Base-by-base conservation (phyloP, 1,284 basidiomycete genomes). In the Cryptococcus sp. region DNA sequence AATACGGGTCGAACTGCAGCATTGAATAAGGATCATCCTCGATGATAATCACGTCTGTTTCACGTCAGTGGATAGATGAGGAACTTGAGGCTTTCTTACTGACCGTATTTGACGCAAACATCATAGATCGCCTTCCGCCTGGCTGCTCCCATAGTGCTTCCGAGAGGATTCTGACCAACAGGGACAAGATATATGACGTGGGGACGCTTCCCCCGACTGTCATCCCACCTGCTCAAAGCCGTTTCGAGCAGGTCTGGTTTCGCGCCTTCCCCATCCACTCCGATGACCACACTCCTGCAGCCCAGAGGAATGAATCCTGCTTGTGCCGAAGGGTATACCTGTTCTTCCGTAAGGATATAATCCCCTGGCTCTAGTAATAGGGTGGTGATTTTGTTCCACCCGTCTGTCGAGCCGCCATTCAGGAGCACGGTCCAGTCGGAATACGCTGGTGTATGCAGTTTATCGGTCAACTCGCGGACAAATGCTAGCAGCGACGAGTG, bases 1-100 rank as follows among this genome's bases (percentile, higher is more conserved):
- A 50, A 34, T 57, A 66, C 7, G 57, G 50, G 25, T 63, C 61
- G 46, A 67, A 64, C 56, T 71, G 61, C 69, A 90, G 79, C 80
- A 89, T 87, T 70, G 84, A 89, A 75, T 90, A 90, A 16, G 88
- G 89, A 73, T 89, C 88, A 63, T 89, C 87, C 77, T 89, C 87
- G 52, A 85, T 80, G 59, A 87, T 87, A 58, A 88, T 82, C 17
- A 87, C 65, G 61, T 89, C 86, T 63, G 54, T 34, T 8, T 39
- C 40, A n/a, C 16, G 39, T 23, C 19, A 50, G 39, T 20, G 10
- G n/a, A 23, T 15, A 16, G 25, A 23, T 15, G 2, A 34, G 2
- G 46, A 47, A 25, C 10, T 11, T 3, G 19, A 10, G 20, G 25
- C 19, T 17, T 3, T 7, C 10, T 5, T 23, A 60, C 63, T 58